Evolutionary conservation across 176 grass and related monocot species (phyloP).

Genomic region (Bothriochloa decipiens): DNA sequence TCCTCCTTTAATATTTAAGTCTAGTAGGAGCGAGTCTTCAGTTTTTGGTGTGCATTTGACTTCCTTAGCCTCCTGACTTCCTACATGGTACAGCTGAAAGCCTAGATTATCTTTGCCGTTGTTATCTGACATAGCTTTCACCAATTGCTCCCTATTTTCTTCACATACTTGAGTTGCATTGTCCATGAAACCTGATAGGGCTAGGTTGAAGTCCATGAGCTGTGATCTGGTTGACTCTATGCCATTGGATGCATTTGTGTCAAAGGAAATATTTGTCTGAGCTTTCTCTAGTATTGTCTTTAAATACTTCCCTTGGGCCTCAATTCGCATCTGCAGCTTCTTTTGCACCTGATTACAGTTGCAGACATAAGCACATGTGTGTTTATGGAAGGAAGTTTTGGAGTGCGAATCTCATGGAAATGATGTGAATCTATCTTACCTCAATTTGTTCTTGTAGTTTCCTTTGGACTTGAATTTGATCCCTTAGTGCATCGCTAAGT

Average conservation of each 20-base stretch:
- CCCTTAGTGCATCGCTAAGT: constrained; percentile 55
- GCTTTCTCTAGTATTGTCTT: constrained; percentile 78
- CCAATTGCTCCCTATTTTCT: constrained; percentile 43
- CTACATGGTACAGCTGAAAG: constrained; percentile 45
- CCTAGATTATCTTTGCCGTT: constrained; percentile 52
- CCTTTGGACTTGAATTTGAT: constrained; percentile 78
- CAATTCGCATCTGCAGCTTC: constrained; percentile 92
- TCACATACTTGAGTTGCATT: constrained; percentile 37
- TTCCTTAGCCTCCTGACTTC: constrained; percentile 45
- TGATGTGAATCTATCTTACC: constrained; percentile 43
- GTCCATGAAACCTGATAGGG: constrained; percentile 54
- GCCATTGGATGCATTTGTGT: constrained; percentile 42
- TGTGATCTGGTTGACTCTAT: constrained; percentile 51
- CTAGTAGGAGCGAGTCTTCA: constrained; percentile 51
- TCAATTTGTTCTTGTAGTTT: constrained; percentile 79
- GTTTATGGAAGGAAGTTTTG: not conserved
- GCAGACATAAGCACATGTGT: constrained; percentile 1
- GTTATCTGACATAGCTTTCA: constrained; percentile 38
- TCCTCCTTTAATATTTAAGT: constrained; percentile 89
- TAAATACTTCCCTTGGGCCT: constrained; percentile 92
- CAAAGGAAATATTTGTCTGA: constrained; percentile 51
- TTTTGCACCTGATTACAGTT: constrained; percentile 75
- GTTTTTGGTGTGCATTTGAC: constrained; percentile 44
- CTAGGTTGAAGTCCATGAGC: constrained; percentile 56
- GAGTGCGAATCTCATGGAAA: not conserved